Evolutionary conservation across 2,329 filamentous ascomycete genomes (phyloP), one percentile per base, ranked within the genome.

Genomic region (Sclerotinia nivalis): DNA sequence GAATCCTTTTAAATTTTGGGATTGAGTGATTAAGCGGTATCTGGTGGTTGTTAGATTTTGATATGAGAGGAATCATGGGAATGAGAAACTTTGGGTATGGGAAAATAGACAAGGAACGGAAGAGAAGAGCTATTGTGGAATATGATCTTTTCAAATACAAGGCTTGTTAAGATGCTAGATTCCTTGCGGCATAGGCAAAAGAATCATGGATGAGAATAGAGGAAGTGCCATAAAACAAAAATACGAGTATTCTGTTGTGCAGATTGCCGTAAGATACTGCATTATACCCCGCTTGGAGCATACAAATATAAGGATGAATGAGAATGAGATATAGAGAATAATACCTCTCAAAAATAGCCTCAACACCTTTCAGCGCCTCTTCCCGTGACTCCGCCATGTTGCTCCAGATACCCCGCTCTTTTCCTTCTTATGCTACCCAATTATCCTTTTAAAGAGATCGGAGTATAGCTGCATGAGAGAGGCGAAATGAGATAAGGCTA

Each of bases 301-400:
- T 52, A 22, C 0, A 40, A 7, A 20, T 0, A 8, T 12, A 20
- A 4, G 4, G 28, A 64, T 18, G 2, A 1, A 28, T 1, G 28
- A 7, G 2, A 56, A 37, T n/a, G 18, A 62, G 20, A 10, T 34
- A 12, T 18, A 18, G n/a, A 13, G 8, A 13, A 5, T 22, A 5
- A 60, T 74, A 76, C 75, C 75, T 71, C 28, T 78, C 74, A 70
- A 77, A 77, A 12, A 77, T 75, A 56, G 73, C 73, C 54, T 76
- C 67, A 13, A 78, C 72, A n/a, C 70, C 74, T 43, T 73, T 75
- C 52, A 75, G 70, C 12, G 76, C 76, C 49, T 72, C 71, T 40
- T 66, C 72, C 66, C 69, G 71, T 70, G 73, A 69, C 25, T 47
- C 59, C 20, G 37, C 22, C 54, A 59, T 67, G 55, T 37, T 68